phyloP scores from a whole-genome alignment of 192 early-diverging fungal genomes.

The Coemansia aciculifera region DNA sequence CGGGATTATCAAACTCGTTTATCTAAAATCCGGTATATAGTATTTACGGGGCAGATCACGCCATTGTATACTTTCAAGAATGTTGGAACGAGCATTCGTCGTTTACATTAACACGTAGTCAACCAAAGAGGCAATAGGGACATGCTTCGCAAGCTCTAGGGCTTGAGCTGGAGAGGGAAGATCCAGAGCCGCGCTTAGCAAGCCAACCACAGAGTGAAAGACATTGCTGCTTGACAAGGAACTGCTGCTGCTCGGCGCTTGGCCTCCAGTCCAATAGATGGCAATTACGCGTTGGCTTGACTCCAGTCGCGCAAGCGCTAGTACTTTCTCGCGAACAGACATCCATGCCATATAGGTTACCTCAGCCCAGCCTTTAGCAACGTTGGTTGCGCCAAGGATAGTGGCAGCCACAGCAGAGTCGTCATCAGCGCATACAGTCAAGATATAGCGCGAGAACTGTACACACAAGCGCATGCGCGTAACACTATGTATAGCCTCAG shows the following conservation, averaged over 20 bases:
- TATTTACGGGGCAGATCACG: not conserved
- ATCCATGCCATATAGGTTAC: constrained; percentile 34
- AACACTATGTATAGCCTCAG: constrained; percentile 11
- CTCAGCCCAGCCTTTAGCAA: constrained; percentile 22
- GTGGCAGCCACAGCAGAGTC: not conserved
- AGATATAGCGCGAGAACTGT: constrained; percentile 5
- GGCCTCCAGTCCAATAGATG: constrained; percentile 22
- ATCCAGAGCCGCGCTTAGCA: constrained; percentile 29
- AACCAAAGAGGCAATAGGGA: constrained; percentile 22
- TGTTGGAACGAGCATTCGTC: not conserved
- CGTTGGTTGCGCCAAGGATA: not conserved
- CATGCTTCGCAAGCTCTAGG: constrained; percentile 18
- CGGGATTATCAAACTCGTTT: not conserved
- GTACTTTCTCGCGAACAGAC: constrained; percentile 13
- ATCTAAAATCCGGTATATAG: not conserved
- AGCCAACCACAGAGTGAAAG: not conserved
- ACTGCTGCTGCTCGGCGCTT: not conserved
- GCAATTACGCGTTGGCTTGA: constrained; percentile 8
- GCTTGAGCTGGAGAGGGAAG: constrained; percentile 23
- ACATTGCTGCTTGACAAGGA: too few relatives aligned
- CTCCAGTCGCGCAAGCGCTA: constrained; percentile 14
- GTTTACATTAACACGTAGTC: constrained; percentile 10
- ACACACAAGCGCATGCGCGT: constrained; percentile 28
- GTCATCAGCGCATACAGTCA: not conserved
- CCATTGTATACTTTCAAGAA: not conserved